Evolutionary conservation across 2,329 filamentous ascomycete genomes (phyloP).

Genomic region (Scedosporium boydii): DNA sequence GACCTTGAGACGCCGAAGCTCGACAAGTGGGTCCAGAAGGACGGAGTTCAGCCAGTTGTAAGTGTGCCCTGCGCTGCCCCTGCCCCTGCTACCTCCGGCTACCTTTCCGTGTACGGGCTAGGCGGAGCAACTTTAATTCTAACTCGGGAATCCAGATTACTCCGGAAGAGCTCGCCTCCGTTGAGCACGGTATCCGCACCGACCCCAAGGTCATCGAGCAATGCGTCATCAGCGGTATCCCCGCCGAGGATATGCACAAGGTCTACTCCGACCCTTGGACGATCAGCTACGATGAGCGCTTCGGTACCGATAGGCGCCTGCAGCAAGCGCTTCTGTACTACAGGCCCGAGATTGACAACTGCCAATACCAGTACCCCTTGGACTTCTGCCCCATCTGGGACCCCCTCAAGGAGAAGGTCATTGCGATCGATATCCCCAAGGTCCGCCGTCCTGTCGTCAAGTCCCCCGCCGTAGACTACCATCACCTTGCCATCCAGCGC

Average conservation of each 20-base stretch:
- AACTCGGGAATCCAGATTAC: conserved; percentile 52
- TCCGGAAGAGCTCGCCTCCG: conserved; percentile 77
- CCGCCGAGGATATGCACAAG: conserved; percentile 80
- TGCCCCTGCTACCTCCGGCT: no score
- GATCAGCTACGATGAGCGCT: conserved; percentile 87
- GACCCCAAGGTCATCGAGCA: conserved; percentile 87
- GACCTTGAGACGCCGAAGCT: conserved; percentile 60
- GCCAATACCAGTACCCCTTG: conserved; percentile 82
- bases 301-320: conserved; percentile 66
- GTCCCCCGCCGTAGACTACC: conserved; percentile 69
- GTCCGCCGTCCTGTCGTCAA: conserved; percentile 67
- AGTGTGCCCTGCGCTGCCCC: conserved; percentile 15
- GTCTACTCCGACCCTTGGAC: conserved; percentile 97
- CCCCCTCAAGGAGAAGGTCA: conserved; percentile 64
- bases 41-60: conserved; percentile 73
- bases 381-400: conserved; percentile 94
- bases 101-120: background rate
- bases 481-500: conserved; percentile 60
- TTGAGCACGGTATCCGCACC: conserved; percentile 65
- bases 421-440: conserved; percentile 76
- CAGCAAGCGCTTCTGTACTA: conserved; percentile 97
- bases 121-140: background rate
- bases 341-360: conserved; percentile 73
- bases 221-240: conserved; percentile 73
- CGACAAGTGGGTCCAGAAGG: conserved; percentile 62